Evolutionary conservation across 495 filamentous ascomycete species (phyloP).

Genomic region (Amorphotheca resinae): DNA sequence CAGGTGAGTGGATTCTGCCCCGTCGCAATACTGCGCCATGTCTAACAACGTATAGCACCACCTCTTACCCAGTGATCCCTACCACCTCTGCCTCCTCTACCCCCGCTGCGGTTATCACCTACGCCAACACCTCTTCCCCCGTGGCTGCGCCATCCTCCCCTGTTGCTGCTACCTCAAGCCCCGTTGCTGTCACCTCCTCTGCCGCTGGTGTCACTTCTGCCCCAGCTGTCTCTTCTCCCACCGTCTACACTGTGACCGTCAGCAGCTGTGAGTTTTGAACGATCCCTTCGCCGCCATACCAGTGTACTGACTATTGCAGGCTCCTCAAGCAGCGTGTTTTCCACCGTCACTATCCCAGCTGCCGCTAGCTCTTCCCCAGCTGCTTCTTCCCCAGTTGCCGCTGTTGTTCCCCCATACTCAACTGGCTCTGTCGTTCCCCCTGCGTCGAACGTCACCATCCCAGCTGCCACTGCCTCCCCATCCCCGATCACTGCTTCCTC

Average conservation of each 20-base stretch:
- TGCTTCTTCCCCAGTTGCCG: background rate
- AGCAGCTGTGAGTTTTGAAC: conserved; percentile 23
- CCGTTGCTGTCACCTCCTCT: conserved; percentile 21
- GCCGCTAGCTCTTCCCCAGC: conserved; percentile 30
- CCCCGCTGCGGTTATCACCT: too few species aligned
- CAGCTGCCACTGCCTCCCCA: conserved; percentile 22
- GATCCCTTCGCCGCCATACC: conserved; percentile 22
- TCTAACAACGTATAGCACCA: too few species aligned
- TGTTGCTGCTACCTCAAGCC: background rate
- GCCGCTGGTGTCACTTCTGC: conserved; percentile 3
- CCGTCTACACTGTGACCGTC: conserved; percentile 29
- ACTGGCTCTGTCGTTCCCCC: conserved; percentile 16
- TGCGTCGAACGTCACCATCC: conserved; percentile 21
- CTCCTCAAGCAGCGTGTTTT: conserved; percentile 26
- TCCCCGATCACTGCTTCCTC: conserved; percentile 28
- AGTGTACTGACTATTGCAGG: conserved; percentile 24
- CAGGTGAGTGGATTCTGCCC: too few species aligned
- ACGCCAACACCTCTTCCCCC: background rate
- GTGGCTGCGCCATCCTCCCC: conserved; percentile 1
- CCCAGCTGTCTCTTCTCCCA: conserved; percentile 26
- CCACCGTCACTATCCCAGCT: conserved; percentile 37
- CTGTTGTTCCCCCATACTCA: conserved; percentile 2
- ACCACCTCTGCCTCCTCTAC: conserved; percentile 21
- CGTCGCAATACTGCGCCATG: too few species aligned
- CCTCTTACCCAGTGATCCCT: conserved; percentile 8